Base-by-base conservation (phyloP, 768 basidiomycete genomes). In the Suillus hirtellus region DNA sequence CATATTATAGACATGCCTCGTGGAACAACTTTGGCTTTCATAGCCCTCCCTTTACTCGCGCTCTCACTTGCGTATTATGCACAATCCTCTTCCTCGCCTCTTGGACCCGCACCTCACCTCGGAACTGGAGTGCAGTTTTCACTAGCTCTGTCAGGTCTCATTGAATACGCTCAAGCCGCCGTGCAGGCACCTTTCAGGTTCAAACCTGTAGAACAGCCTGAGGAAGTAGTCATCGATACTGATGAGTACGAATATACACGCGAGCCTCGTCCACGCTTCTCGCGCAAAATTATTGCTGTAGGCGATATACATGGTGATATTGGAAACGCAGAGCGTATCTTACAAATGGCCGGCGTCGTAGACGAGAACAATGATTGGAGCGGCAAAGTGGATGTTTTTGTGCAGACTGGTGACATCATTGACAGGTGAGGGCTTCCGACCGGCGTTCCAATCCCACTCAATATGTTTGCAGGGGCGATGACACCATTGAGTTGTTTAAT, bases 341-440 rank as follows among this genome's bases (percentile, higher is more conserved):
- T 99, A 37, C 80, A 88, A 42, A 94, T 95, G 81, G 86, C 93
- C 1, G 81, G 82, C 1, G 89, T 98, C 5, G 86, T 90, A 3
- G 87, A 95, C 68, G 82, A 84, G 12, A 70, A 82, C 7, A 88
- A 88, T 1, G 80, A 88, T 61, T 99, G 96, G 96, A 85, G 86
- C 3, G 94, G 92, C 5, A 79, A 89, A 35, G 84, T 89, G 1
- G 91, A 95, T 71, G 87, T 89, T 53, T 88, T 98, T 63, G 95
- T 97, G 19, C 96, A 99, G 79, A 97, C 95, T 0, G 96, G 95
- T 3, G 95, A 98, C 75, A 95, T 97, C 38, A 92, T 98, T 61
- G 95, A 97, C 76, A 80, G 95, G 94, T 90, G 64, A 50, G 81
- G 19, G 9, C 64, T 42, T 64, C 6, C 27, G 58, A 59, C 21